Evolutionary conservation across 2,329 filamentous ascomycete genomes (phyloP), one percentile per base, ranked within the genome.

Genomic region (Didymella glomerata): DNA sequence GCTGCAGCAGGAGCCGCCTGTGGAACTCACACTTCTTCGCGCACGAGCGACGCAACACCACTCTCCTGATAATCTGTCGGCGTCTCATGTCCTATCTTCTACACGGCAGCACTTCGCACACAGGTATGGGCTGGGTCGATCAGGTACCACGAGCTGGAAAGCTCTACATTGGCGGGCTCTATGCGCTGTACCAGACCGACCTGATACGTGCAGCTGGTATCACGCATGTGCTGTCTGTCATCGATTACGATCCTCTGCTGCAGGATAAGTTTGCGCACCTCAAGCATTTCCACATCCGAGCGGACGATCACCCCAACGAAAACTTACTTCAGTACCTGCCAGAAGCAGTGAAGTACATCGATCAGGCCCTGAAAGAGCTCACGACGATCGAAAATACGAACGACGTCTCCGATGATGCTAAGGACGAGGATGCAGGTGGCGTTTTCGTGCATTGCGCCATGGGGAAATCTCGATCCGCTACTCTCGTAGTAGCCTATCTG

Each of bases 121-220:
- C 69, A 48, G 66, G 65, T 28, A 76, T 78, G 72, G 76, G 76
- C 55, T 77, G 74, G 72, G 69, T 80, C 24, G 78, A 79, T 50
- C 65, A 63, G 18, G 67, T 80, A 7, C 78, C 78, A 0, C 66
- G 71, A 6, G 67, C 70, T 3, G 67, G 69, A 3, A 70, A 70
- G 18, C 68, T 79, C 28, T 78, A 76, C 70, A 79, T 80, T 48
- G 78, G 78, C 57, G 78, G 78, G 28, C 68, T 80, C 3, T 75
- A 78, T 56, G 78, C 78, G 1, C 65, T 80, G 2, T 79, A 80
- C 62, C 75, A 78, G 58, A 73, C 72, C 2, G 70, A 77, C 59
- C 68, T 78, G 9, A 72, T 76, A 49, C 53, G 61, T 10, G 62
- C 65, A 3, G 71, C 71, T 2, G 67, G 68, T 4, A 73, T 76